Evolutionary conservation across 768 basidiomycete species (phyloP), one percentile per base, ranked within the genome.

Genomic region (Phlegmacium glaucopus): DNA sequence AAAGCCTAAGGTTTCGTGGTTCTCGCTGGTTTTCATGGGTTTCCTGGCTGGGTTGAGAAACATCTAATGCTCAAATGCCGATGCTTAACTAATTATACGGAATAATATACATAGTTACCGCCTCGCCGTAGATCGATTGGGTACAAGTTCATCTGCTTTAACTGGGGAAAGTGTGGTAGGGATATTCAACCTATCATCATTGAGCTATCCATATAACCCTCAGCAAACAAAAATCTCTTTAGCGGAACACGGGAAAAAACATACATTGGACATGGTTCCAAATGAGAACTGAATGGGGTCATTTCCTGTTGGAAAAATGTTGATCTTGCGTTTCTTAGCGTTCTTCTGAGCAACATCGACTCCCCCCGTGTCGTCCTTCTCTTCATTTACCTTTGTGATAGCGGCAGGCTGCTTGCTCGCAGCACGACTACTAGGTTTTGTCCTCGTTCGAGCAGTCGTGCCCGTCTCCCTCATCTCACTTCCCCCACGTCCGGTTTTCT

Each of bases 101-200:
- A n/a, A n/a, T n/a, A n/a, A n/a, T n/a, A n/a, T n/a, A n/a, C n/a
- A n/a, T n/a, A 22, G 22, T 22, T 22, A 22, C 22, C 22, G 22
- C 22, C 45, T 52, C 15, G 51, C 26, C 13, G 42, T 54, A n/a
- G 69, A 71, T 30, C 81, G 73, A 29, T 61, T 66, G 1, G 82
- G 82, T 15, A 79, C 72, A 17, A 62, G 65, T 6, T 78, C 75
- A 1, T 72, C 67, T 36, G 77, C 75, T 51, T 82, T 85, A 45
- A 89, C 72, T 10, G 87, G 87, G 2, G 85, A 87, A 16, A 89
- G 66, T 28, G 69, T 67, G 0, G 78, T 82, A 9, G 87, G 87
- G 56, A 89, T 89, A 44, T 79, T 72, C 38, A 87, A 57, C 0
- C 70, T 76, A 32, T 66, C 65, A 30, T 67, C 68, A 16, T 57